These are phyloP conservation scores for Barnettozyma hawaiiensis DNA, from an alignment of 1,139 yeast genomes.

Conservation along the genomic window DNA sequence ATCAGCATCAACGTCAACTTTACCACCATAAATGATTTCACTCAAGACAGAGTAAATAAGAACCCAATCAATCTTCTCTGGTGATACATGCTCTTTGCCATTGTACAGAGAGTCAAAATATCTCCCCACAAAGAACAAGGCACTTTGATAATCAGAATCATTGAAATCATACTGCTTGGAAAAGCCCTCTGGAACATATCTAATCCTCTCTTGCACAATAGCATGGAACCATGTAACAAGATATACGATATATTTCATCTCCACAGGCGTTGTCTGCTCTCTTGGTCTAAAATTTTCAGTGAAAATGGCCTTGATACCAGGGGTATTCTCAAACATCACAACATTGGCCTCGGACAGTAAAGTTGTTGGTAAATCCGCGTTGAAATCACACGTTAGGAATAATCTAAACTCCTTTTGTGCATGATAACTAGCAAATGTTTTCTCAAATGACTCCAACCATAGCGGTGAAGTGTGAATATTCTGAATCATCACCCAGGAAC, in stretches of 20 bases:
- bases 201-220: slow-evolving; percentile 49
- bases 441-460: slow-evolving; percentile 57
- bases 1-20: slow-evolving; percentile 50
- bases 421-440: slow-evolving; percentile 22
- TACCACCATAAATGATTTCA: slow-evolving; percentile 68
- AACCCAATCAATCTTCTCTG: slow-evolving; percentile 53
- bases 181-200: slow-evolving; percentile 63
- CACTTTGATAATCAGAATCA: slow-evolving; percentile 65
- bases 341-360: slow-evolving; percentile 49
- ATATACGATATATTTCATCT: slow-evolving; percentile 45
- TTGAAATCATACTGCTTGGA: slow-evolving; percentile 58
- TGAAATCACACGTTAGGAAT: slow-evolving; percentile 54
- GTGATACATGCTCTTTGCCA: slow-evolving; percentile 38
- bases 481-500: slow-evolving; percentile 70
- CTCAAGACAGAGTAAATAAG: slow-evolving; percentile 46
- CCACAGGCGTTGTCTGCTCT: slow-evolving; percentile 34
- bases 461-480: slow-evolving; percentile 66
- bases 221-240: slow-evolving; percentile 69
- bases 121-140: slow-evolving; percentile 39
- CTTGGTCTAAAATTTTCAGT: slow-evolving; percentile 33
- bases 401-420: slow-evolving; percentile 37
- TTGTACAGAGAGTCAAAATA: slow-evolving; percentile 28
- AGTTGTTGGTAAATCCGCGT: slow-evolving; percentile 47
- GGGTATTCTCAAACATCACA: slow-evolving; percentile 53
- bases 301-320: slow-evolving; percentile 52